phyloP scores from a whole-genome alignment of 805 yeast genomes.

The Metschnikowia hibisci region DNA sequence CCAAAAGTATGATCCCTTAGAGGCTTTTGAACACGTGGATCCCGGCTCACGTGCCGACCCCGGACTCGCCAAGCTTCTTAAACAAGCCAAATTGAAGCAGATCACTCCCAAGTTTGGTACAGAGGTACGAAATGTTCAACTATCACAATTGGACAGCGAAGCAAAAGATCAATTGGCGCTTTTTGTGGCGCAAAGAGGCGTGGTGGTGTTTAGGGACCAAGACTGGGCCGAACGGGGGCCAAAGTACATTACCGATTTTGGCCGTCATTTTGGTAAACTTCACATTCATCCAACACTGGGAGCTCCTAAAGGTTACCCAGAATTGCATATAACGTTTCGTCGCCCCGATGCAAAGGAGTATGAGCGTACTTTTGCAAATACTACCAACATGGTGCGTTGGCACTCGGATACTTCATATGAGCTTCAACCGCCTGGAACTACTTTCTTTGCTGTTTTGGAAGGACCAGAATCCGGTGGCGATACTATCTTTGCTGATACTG shows the following conservation, averaged over 20 bases:
- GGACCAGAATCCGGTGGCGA: conserved; percentile 40
- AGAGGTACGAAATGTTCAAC: conserved; percentile 28
- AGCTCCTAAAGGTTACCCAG: conserved; percentile 30
- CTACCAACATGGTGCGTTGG: conserved; percentile 33
- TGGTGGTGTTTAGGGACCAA: conserved; percentile 32
- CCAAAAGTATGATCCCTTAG: conserved; percentile 29
- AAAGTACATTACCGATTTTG: conserved; percentile 28
- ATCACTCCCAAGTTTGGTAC: conserved; percentile 34
- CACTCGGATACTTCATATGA: conserved; percentile 37
- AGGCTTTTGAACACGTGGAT: conserved; percentile 26
- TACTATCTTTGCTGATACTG: conserved; percentile 35
- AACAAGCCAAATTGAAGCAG: conserved; percentile 15
- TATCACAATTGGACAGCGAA: conserved; percentile 22
- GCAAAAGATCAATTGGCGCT: conserved; percentile 34
- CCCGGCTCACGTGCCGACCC: conserved; percentile 27
- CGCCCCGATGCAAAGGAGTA: conserved; percentile 29
- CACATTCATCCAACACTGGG: conserved; percentile 47
- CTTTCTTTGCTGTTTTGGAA: conserved; percentile 33
- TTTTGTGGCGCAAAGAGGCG: conserved; percentile 32
- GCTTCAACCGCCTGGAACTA: conserved; percentile 33
- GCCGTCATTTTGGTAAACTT: conserved; percentile 34
- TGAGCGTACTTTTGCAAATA: conserved; percentile 24
- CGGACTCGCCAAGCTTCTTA: conserved; percentile 20
- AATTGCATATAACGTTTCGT: conserved; percentile 34
- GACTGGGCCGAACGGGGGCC: conserved; percentile 26